Evolutionary conservation across 495 filamentous ascomycete species (phyloP), one percentile per base, ranked within the genome.

Genomic region (Annulohypoxylon moriforme): DNA sequence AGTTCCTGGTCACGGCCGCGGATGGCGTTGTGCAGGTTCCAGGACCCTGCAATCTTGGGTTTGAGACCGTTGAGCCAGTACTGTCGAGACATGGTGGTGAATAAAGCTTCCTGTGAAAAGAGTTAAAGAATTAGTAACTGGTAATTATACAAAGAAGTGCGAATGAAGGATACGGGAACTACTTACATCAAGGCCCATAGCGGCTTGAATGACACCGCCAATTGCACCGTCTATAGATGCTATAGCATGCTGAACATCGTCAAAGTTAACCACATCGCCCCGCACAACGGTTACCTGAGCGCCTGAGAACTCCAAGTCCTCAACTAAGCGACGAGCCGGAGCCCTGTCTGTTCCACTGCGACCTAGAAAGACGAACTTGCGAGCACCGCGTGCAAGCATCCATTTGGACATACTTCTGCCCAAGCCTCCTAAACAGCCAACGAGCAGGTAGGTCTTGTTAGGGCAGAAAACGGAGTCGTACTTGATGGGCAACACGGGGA

Each of bases 351-450:
- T 18, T 4, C 85, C 86, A 9, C 81, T 83, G n/a, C 88, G 80
- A 9, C 84, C 86, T n/a, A 89, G 64, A 31, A 89, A 81, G 0
- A 85, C 77, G 9, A 91, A 68, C 66, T 87, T 73, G 9, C 72
- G 75, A 5, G 88, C 89, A 10, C 87, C 87, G 14, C 79, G 76
- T 3, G 76, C 64, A 31, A 83, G 80, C 77, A 91, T 78, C 83
- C 81, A 86, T 1, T 53, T 76, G 6, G 85, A 78, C 27, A 91
- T 73, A 31, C 81, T 81, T 7, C 83, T 81, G 16, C 88, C 88
- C 5, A 91, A 77, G 0, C 87, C 88, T 2, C 87, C 85, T 3
- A 89, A 80, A 40, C 87, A 85, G 4, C 88, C 86, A 22, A 84
- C 77, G 1, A 90, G 73, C 13, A 90, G 65, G 63, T 89, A 89